Conservation (phyloP, 2,329 filamentous ascomycete species). For the Anthostomella pinea region DNA sequence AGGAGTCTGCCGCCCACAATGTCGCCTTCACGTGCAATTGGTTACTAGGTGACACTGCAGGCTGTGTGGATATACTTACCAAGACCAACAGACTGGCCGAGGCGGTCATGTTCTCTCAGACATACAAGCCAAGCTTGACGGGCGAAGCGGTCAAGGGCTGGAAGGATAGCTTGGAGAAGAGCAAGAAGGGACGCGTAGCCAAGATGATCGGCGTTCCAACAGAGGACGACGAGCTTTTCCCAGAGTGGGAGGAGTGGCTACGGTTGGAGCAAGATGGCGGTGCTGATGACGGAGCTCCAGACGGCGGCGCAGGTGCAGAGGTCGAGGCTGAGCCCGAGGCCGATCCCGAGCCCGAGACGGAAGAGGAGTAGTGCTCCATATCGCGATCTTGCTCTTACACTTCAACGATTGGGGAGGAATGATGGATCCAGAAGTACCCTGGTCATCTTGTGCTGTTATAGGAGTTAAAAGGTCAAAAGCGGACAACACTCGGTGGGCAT, state of each 20-base stretch:
- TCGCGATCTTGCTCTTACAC: no score
- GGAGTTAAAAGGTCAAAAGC: no score
- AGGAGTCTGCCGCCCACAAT: slow-evolving; percentile 78
- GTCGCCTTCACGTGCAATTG: slow-evolving; percentile 89
- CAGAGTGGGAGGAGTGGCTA: slow-evolving; percentile 92
- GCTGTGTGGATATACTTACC: slow-evolving; percentile 74
- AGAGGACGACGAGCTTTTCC: slow-evolving; percentile 85
- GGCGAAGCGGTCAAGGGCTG: slow-evolving; percentile 67
- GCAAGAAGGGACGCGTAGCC: slow-evolving; percentile 79
- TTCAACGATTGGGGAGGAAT: no score
- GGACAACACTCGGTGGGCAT: no score
- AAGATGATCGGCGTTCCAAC: slow-evolving; percentile 80
- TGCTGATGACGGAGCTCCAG: slow-evolving; percentile 32
- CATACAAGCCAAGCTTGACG: slow-evolving; percentile 83
- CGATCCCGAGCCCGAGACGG: slow-evolving; percentile 8
- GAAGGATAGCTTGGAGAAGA: slow-evolving; percentile 81
- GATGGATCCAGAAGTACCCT: no score
- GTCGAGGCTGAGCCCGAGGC: slow-evolving; percentile 15
- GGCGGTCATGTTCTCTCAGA: slow-evolving; percentile 88
- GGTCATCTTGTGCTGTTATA: no score
- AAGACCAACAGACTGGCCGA: slow-evolving; percentile 80
- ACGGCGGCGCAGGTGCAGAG: slow-evolving; percentile 21
- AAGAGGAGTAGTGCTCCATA: slow-evolving; percentile 15
- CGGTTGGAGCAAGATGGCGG: slow-evolving; percentile 72
- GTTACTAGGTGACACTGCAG: slow-evolving; percentile 79